These are phyloP conservation scores for Groenewaldozyma sp. DNA, from an alignment of 1,139 yeast species.

Conservation along the genomic window DNA sequence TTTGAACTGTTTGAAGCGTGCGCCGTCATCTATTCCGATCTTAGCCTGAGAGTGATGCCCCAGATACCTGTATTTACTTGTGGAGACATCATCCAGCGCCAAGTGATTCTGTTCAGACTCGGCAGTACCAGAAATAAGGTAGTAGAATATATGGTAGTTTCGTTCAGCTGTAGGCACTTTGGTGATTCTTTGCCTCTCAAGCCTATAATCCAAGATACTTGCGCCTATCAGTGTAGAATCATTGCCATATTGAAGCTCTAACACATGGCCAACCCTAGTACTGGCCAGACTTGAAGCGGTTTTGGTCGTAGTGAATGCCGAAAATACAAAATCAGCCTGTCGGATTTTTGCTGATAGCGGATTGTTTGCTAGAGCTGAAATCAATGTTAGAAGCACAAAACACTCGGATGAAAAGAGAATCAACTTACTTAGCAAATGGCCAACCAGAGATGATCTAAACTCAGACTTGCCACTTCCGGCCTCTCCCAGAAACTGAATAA, in stretches of 20 bases:
- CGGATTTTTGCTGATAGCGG: conserved; percentile 30
- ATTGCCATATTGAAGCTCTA: conserved; percentile 33
- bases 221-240: conserved; percentile 34
- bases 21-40: conserved; percentile 32
- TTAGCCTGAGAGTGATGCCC: conserved; percentile 35
- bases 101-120: conserved; percentile 32
- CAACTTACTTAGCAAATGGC: conserved; percentile 27
- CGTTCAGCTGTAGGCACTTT: conserved; percentile 35
- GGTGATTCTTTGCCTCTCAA: conserved; percentile 34
- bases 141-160: conserved; percentile 35
- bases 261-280: conserved; percentile 33
- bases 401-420: background rate
- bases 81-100: conserved; percentile 24
- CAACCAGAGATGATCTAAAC: conserved; percentile 27
- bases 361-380: conserved; percentile 28
- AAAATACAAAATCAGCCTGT: conserved; percentile 29
- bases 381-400: background rate
- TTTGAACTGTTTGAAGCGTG: conserved; percentile 30
- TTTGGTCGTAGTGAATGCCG: conserved; percentile 35
- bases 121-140: conserved; percentile 33
- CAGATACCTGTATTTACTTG: conserved; percentile 30
- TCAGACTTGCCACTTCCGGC: conserved; percentile 35
- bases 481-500: conserved; percentile 33
- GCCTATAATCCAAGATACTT: conserved; percentile 31
- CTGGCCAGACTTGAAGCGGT: conserved; percentile 27